Conservation (phyloP, 2,329 filamentous ascomycete species). For the Fusarium robinianum region DNA sequence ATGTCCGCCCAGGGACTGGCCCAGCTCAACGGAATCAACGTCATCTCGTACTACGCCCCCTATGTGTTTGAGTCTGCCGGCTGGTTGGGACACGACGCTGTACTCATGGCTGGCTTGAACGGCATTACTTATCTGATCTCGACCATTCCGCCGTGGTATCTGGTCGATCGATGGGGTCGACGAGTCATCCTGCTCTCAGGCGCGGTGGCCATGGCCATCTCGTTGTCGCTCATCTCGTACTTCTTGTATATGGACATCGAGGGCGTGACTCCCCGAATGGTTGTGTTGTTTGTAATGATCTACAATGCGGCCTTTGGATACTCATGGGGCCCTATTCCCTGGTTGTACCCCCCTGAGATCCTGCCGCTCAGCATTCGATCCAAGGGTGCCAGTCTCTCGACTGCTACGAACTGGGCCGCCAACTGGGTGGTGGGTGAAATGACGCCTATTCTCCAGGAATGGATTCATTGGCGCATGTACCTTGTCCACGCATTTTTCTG, state of each 20-base stretch:
- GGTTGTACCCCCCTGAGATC: constrained; percentile 99
- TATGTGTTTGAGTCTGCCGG: constrained; percentile 95
- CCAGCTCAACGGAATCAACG: constrained; percentile 98
- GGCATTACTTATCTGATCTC: constrained; percentile 86
- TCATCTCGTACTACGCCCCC: constrained; percentile 98
- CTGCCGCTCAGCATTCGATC: constrained; percentile 94
- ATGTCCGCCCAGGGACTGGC: constrained; percentile 97
- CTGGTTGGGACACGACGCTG: constrained; percentile 88
- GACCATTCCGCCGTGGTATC: constrained; percentile 95
- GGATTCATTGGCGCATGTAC: constrained; percentile 92
- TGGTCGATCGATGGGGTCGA: constrained; percentile 90
- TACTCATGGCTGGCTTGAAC: constrained; percentile 98
- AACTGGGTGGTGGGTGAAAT: constrained; percentile 97
- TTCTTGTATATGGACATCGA: constrained; percentile 87
- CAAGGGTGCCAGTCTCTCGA: constrained; percentile 95
- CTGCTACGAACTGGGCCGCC: constrained; percentile 96
- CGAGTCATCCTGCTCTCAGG: constrained; percentile 88
- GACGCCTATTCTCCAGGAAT: constrained; percentile 90
- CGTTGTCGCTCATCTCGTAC: constrained; percentile 89
- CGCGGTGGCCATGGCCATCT: constrained; percentile 85
- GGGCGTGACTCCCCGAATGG: constrained; percentile 78
- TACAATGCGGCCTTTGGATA: constrained; percentile 98
- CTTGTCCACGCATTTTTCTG: constrained; percentile 97
- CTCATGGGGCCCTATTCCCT: constrained; percentile 94
- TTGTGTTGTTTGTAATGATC: constrained; percentile 95